A percentile compares a stretch with the other conserved stretches of the same genome.
Conservation (phyloP, 2,329 filamentous ascomycete species). For the Beauveria scarabaeidicola region DNA sequence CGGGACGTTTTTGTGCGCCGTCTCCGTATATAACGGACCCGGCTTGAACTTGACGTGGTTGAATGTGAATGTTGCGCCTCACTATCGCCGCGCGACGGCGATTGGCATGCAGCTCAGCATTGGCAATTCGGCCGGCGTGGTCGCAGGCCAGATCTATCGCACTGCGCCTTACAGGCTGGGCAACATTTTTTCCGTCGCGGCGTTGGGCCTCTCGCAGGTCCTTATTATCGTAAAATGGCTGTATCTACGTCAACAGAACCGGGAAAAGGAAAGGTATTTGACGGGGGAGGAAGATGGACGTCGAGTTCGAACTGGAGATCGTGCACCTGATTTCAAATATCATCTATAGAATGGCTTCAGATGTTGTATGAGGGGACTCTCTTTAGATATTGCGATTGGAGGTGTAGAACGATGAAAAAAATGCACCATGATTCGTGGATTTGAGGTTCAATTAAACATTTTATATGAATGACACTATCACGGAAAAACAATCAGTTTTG, state of each 20-base stretch:
- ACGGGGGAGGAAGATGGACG: slow-evolving; percentile 34
- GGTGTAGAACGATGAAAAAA: no score
- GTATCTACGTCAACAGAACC: slow-evolving; percentile 36
- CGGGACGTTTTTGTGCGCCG: slow-evolving; percentile 38
- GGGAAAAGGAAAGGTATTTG: slow-evolving; percentile 26
- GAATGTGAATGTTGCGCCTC: slow-evolving; percentile 35
- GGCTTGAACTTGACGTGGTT: slow-evolving; percentile 41
- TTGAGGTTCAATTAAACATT: no score
- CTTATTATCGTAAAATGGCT: slow-evolving; percentile 31
- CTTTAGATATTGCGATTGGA: no score
- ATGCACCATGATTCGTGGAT: no score
- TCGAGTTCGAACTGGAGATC: slow-evolving; percentile 37
- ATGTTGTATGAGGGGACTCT: no score
- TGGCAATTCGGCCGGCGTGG: slow-evolving; percentile 37
- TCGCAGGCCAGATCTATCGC: slow-evolving; percentile 30
- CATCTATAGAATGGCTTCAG: slow-evolving; percentile 21
- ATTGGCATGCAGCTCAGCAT: slow-evolving; percentile 38
- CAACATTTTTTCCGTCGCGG: slow-evolving; percentile 19
- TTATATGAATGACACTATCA: no score
- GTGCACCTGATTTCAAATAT: slow-evolving; percentile 39
- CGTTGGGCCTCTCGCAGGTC: slow-evolving; percentile 23
- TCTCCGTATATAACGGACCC: slow-evolving; percentile 38
- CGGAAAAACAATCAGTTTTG: no score
- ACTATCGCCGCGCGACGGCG: slow-evolving; percentile 37
- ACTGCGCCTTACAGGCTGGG: slow-evolving; percentile 25